phyloP scores from a whole-genome alignment of 2,329 filamentous ascomycete genomes.

The Byssothecium circinans region DNA sequence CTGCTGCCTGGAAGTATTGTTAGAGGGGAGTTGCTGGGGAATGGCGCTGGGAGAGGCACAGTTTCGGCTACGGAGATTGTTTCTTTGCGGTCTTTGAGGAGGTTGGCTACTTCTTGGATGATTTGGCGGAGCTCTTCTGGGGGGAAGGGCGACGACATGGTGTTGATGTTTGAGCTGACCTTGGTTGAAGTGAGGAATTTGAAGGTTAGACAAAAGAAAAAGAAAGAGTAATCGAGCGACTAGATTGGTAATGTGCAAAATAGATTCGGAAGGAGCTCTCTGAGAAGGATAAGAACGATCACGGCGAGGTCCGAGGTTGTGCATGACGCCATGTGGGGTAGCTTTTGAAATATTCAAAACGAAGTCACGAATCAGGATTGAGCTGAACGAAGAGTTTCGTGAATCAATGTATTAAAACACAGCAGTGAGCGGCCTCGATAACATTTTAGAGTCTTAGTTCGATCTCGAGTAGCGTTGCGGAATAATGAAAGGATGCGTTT shows the following conservation, averaged over 20 bases:
- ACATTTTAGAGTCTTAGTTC: background rate
- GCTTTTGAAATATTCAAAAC: background rate
- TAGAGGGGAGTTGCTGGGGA: background rate
- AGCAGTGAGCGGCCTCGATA: too few species aligned
- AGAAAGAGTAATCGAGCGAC: background rate
- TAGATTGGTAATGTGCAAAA: conserved; percentile 4
- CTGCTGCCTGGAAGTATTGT: conserved; percentile 54
- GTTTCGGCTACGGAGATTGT: conserved; percentile 65
- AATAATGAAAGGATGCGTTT: background rate
- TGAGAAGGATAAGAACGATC: background rate
- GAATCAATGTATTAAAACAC: background rate
- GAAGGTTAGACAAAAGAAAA: background rate
- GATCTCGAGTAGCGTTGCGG: background rate
- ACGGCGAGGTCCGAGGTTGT: background rate
- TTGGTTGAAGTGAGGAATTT: background rate
- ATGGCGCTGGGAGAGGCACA: conserved; percentile 31
- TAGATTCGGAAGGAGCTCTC: background rate
- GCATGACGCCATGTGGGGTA: conserved; percentile 7
- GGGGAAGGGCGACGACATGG: conserved; percentile 44
- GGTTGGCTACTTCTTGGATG: conserved; percentile 53
- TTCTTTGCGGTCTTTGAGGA: conserved; percentile 59
- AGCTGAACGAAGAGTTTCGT: background rate
- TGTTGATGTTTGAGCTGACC: background rate
- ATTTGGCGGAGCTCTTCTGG: conserved; percentile 48
- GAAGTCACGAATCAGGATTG: too few species aligned